phyloP scores from a whole-genome alignment of 129 eudicot species.

The Tagetes patula region DNA sequence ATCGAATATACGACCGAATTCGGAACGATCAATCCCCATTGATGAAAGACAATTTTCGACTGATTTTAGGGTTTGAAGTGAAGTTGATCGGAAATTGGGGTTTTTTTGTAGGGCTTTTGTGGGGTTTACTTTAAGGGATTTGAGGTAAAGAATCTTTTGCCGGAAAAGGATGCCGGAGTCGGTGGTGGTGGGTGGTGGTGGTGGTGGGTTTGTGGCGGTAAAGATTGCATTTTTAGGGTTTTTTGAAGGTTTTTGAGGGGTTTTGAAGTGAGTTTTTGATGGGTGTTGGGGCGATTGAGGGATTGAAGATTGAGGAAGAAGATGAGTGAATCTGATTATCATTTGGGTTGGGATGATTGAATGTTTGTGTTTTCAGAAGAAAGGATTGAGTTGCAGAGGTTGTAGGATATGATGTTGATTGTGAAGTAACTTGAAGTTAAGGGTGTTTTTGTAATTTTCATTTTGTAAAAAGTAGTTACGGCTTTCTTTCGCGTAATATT shows the following conservation, averaged over 20 bases:
- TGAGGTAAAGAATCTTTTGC: constrained; percentile 56
- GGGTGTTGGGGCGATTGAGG: constrained; percentile 22
- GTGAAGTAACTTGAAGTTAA: constrained; percentile 2
- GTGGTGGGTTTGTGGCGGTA: constrained; percentile 32
- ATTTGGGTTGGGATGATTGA: constrained; percentile 17
- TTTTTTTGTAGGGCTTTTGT: constrained; percentile 68
- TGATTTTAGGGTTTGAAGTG: constrained; percentile 59
- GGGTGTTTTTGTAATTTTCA: not conserved
- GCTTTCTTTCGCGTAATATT: no score
- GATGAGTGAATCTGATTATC: constrained; percentile 31
- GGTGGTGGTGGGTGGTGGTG: constrained; percentile 37
- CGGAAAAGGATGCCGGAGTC: constrained; percentile 78
- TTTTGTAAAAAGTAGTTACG: no score
- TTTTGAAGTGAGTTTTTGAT: constrained; percentile 20
- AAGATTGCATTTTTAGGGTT: constrained; percentile 41
- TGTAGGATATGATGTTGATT: not conserved
- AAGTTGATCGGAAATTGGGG: constrained; percentile 77
- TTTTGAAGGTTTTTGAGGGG: constrained; percentile 23
- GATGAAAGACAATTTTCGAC: constrained; percentile 58
- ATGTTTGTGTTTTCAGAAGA: not conserved
- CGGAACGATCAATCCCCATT: constrained; percentile 60
- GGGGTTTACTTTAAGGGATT: constrained; percentile 62
- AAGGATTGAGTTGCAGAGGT: not conserved
- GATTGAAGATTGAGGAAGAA: constrained; percentile 28
- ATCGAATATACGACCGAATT: constrained; percentile 70